Percentiles rank a stretch among this genome's conserved stretches.
phyloP scores from a whole-genome alignment of 495 filamentous ascomycete species.

The Aspergillus coremiiformis region DNA sequence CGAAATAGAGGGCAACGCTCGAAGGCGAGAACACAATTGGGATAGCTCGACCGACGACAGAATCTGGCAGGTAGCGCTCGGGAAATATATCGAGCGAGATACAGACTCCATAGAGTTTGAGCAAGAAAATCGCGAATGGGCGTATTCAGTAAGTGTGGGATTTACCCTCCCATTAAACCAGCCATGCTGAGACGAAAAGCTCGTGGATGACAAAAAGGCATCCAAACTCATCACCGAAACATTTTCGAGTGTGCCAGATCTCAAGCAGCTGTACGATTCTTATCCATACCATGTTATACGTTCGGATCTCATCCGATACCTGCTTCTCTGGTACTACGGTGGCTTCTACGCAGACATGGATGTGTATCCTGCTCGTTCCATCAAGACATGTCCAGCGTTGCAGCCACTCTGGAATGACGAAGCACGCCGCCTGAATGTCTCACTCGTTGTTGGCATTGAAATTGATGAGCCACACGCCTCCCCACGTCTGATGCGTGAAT shows the following conservation, averaged over 20 bases:
- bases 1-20: slow-evolving; percentile 17
- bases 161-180: background rate
- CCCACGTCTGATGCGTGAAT: slow-evolving; percentile 24
- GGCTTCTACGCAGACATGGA: slow-evolving; percentile 48
- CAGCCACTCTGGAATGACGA: slow-evolving; percentile 12
- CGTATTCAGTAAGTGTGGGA: slow-evolving; percentile 22
- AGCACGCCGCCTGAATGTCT: slow-evolving; percentile 19
- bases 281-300: slow-evolving; percentile 35
- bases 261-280: slow-evolving; percentile 23
- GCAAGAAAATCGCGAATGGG: slow-evolving; percentile 25
- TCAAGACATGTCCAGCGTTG: slow-evolving; percentile 27
- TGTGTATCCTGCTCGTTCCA: slow-evolving; percentile 25
- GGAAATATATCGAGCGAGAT: slow-evolving; percentile 15
- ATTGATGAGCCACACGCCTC: slow-evolving; percentile 38
- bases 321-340: slow-evolving; percentile 41
- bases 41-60: slow-evolving; percentile 12
- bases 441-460: slow-evolving; percentile 34
- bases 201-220: slow-evolving; percentile 25
- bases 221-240: slow-evolving; percentile 23
- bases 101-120: slow-evolving; percentile 25
- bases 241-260: slow-evolving; percentile 25
- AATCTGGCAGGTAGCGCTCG: slow-evolving; percentile 33
- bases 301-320: slow-evolving; percentile 44
- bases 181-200: slow-evolving; percentile 8
- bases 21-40: slow-evolving; percentile 4